These are phyloP conservation scores for Acacia concinna DNA, from an alignment of 331 rosid genomes.

Conservation along the genomic window DNA sequence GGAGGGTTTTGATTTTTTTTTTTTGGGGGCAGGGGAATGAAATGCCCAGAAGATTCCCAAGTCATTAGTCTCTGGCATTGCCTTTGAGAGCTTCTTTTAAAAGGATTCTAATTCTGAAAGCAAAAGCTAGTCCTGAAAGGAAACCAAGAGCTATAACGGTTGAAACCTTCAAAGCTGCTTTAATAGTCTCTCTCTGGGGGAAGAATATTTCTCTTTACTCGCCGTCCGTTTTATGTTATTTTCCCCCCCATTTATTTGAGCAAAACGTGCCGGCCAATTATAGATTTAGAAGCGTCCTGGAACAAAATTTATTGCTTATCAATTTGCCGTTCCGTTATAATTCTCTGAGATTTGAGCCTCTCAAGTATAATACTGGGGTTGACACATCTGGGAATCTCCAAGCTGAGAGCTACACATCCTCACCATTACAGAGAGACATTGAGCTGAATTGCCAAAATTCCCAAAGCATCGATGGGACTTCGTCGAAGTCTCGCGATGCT, in stretches of 20 bases:
- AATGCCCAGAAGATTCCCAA: slow-evolving; percentile 45
- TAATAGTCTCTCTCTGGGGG: slow-evolving; percentile 20
- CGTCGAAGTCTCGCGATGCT: slow-evolving; percentile 55
- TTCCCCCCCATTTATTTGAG: slow-evolving; percentile 34
- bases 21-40: slow-evolving; percentile 46
- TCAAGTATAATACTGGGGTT: slow-evolving; percentile 14
- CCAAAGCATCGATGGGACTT: slow-evolving; percentile 63
- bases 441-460: slow-evolving; percentile 38
- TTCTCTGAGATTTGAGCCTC: slow-evolving; percentile 24
- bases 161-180: slow-evolving; percentile 75
- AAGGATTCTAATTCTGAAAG: slow-evolving; percentile 53
- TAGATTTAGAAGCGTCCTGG: slow-evolving; percentile 30
- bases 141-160: slow-evolving; percentile 52
- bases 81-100: slow-evolving; percentile 41
- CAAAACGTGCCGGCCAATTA: slow-evolving; percentile 41
- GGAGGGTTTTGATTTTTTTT: slow-evolving; percentile 36
- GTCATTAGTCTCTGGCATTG: slow-evolving; percentile 37
- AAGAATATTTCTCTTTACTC: slow-evolving; percentile 39
- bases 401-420: slow-evolving; percentile 10
- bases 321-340: slow-evolving; percentile 35
- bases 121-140: slow-evolving; percentile 23
- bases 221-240: slow-evolving; percentile 24
- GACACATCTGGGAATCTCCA: slow-evolving; percentile 28
- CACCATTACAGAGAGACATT: slow-evolving; percentile 29
- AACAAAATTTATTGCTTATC: slow-evolving; percentile 30